A percentile compares a stretch with the other conserved stretches of the same genome.
These are phyloP conservation scores for Lodderomyces beijingensis DNA, from an alignment of 1,139 yeast species.

Conservation along the genomic window DNA sequence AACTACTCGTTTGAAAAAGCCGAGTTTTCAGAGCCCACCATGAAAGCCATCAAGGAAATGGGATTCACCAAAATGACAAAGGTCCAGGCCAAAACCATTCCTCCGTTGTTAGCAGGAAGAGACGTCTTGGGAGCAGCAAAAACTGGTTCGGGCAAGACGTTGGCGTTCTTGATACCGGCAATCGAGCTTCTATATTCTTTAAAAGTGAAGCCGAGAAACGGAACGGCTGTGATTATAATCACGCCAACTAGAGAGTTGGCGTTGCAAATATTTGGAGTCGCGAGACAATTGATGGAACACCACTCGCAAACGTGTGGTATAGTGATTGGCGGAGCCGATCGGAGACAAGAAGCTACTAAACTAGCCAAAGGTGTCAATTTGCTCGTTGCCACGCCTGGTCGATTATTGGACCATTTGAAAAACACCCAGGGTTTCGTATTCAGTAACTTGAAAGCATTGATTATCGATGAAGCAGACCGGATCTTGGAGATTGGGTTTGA, in stretches of 20 bases:
- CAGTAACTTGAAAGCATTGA: slow-evolving; percentile 87
- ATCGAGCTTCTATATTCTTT: slow-evolving; percentile 85
- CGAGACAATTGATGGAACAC: slow-evolving; percentile 84
- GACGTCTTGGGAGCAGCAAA: slow-evolving; percentile 97
- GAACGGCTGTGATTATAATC: slow-evolving; percentile 81
- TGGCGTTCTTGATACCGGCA: slow-evolving; percentile 93
- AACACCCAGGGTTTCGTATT: slow-evolving; percentile 92
- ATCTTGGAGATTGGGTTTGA: slow-evolving; percentile 96
- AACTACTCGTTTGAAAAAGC: slow-evolving; percentile 40
- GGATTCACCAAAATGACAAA: slow-evolving; percentile 88
- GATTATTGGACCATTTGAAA: slow-evolving; percentile 92
- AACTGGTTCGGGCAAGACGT: slow-evolving; percentile 96
- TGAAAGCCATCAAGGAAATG: slow-evolving; percentile 76
- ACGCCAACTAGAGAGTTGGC: slow-evolving; percentile 92
- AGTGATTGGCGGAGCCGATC: slow-evolving; percentile 97
- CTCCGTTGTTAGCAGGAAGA: slow-evolving; percentile 90
- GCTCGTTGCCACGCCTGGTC: slow-evolving; percentile 95
- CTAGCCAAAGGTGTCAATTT: slow-evolving; percentile 89
- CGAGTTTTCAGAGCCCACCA: slow-evolving; percentile 73
- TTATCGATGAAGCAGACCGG: slow-evolving; percentile 97
- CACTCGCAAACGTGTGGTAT: slow-evolving; percentile 95
- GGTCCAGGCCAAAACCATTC: slow-evolving; percentile 91
- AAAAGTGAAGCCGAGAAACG: slow-evolving; percentile 57
- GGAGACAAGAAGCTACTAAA: slow-evolving; percentile 96
- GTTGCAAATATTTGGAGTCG: slow-evolving; percentile 94